Base-by-base conservation (phyloP, 1,139 yeast species). In the Hansenula sp. region DNA sequence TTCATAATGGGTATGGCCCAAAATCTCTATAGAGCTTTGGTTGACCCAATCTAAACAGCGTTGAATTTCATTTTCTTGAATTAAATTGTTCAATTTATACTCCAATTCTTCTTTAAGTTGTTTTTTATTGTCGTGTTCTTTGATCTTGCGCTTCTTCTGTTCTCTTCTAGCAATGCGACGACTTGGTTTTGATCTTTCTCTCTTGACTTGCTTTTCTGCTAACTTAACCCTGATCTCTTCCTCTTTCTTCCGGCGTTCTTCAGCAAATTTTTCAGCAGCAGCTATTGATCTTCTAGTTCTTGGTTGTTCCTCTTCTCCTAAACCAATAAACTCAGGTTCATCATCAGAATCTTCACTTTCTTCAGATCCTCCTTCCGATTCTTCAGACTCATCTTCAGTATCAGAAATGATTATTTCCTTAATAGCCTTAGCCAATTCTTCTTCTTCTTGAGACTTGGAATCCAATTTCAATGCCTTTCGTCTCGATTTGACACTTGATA, bases 11-110 rank as follows among this genome's bases (percentile, higher is more conserved):
- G 76, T 64, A 50, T 71, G 71, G 7, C 80, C 85, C 27, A 70
- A 65, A 39, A 62, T 58, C 15, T 79, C 83, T 21, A 72, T 54
- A 1, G 87, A 85, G 16, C 70, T 63, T 8, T 79, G 71, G 53
- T 82, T 82, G 25, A 79, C 80, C 88, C 88, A 82, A 47, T 77
- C 80, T 5, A 71, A 55, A 24, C 79, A 78, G 43, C 82, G 61
- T 25, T 68, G 65, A 38, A 68, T 57, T 46, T 71, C 78, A 42
- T 74, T 65, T 17, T 71, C 70, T 28, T 64, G 60, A 42, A 60
- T 59, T 48, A 70, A 55, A 9, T 62, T 61, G 2, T 52, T 57
- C 41, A 77, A 52, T 34, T 60, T 58, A 15, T 57, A 58, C 36
- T 57, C 46, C 17, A 74, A 63, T 3, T 61, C 56, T 12, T 55